A percentile compares a stretch with the other conserved stretches of the same genome.
These are phyloP conservation scores for Solanum megistacrolobum DNA, from an alignment of 257 asterid genomes.

Conservation along the genomic window DNA sequence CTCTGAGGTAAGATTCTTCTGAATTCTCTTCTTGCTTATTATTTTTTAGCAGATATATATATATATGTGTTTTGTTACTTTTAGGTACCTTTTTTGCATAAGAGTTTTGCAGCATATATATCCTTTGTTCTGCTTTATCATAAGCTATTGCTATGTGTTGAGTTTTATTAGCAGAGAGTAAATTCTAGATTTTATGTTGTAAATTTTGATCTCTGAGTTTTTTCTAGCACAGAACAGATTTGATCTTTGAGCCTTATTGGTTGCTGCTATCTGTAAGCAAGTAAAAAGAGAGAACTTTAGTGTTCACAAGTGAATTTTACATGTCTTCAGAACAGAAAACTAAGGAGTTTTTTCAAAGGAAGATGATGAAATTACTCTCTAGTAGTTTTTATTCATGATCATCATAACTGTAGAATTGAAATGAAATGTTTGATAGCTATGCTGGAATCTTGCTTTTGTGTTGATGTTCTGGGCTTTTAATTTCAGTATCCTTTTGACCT, in stretches of 20 bases:
- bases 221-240: not conserved
- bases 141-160: not conserved
- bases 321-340: not conserved
- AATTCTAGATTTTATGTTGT: not conserved
- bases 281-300: not conserved
- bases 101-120: not conserved
- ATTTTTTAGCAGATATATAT: too few relatives aligned
- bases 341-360: not conserved
- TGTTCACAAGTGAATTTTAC: not conserved
- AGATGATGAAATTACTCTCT: not conserved
- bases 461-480: not conserved
- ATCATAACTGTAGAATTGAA: not conserved
- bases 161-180: not conserved
- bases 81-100: not conserved
- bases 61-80: not conserved
- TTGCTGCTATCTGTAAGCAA: not conserved
- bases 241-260: not conserved
- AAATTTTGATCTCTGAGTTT: not conserved
- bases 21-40: not conserved
- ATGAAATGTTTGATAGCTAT: not conserved
- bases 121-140: not conserved
- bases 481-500: not conserved
- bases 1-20: slow-evolving; percentile 26
- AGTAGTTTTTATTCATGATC: not conserved
- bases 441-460: not conserved